Percentiles rank a stretch among this genome's conserved stretches.
Conservation (phyloP, 176 grass and related monocot genomes). For the Phoenix dactylifera region DNA sequence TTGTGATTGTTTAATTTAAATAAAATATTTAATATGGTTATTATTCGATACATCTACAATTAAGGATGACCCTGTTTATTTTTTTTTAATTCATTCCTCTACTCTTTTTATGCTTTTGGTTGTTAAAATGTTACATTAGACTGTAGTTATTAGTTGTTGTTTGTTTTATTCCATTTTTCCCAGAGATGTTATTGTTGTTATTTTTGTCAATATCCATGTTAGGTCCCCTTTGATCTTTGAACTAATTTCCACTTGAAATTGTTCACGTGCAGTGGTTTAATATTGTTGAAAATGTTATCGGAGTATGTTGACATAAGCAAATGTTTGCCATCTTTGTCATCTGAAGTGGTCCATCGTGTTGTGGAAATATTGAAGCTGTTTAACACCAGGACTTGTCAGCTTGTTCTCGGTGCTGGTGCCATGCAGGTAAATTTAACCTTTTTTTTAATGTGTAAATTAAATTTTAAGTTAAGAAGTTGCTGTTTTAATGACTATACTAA, state of each 20-base stretch:
- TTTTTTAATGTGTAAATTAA: neutral
- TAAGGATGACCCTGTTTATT: no score
- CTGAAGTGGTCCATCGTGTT: slow-evolving; percentile 92
- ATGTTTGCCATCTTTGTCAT: slow-evolving; percentile 86
- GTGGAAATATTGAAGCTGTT: slow-evolving; percentile 98
- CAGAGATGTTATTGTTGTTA: no score
- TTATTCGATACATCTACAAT: no score
- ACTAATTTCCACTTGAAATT: slow-evolving; percentile 15
- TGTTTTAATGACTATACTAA: neutral
- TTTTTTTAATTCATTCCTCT: no score
- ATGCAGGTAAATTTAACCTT: slow-evolving; percentile 63
- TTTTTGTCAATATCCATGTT: neutral
- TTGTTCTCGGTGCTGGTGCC: slow-evolving; percentile 94
- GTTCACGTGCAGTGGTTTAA: slow-evolving; percentile 67
- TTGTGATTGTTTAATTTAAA: no score
- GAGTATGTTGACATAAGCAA: slow-evolving; percentile 98
- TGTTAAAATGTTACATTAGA: no score
- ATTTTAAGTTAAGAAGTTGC: neutral
- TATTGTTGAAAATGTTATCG: slow-evolving; percentile 93
- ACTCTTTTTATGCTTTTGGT: no score
- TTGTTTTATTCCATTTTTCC: no score
- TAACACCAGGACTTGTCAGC: slow-evolving; percentile 88
- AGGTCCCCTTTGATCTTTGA: slow-evolving; percentile 1
- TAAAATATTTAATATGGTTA: no score
- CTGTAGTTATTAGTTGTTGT: no score